Evolutionary conservation across 129 eudicot species (phyloP).

Genomic region (Artemisia annua): DNA sequence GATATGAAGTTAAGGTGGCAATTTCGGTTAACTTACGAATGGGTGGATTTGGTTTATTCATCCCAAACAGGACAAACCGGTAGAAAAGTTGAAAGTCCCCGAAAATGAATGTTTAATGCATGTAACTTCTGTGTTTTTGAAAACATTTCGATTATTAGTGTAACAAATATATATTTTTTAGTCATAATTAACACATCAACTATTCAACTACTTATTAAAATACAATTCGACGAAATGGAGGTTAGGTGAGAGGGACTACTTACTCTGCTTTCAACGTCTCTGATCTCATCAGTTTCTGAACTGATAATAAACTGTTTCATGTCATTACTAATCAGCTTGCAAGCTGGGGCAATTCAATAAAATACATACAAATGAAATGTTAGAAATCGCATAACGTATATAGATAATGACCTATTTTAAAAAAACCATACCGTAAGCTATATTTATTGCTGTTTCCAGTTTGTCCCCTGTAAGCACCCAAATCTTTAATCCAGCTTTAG

Average conservation of each 20-base stretch:
- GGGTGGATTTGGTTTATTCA: neutral
- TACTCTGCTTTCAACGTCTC: slow-evolving; percentile 87
- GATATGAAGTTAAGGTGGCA: slow-evolving; percentile 14
- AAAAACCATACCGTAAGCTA: slow-evolving; percentile 69
- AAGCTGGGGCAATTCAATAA: slow-evolving; percentile 52
- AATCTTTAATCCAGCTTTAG: no score
- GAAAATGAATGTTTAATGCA: neutral
- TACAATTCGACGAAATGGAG: neutral
- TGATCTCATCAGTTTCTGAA: slow-evolving; percentile 87
- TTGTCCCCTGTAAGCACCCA: no score
- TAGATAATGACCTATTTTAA: neutral
- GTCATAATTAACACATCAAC: neutral
- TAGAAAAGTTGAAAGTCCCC: neutral
- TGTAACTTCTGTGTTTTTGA: neutral
- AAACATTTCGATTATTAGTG: neutral
- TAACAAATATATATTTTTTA: neutral
- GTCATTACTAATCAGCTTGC: slow-evolving; percentile 85
- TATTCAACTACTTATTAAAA: neutral
- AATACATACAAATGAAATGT: slow-evolving; percentile 10
- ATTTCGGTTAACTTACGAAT: neutral
- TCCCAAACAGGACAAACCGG: neutral
- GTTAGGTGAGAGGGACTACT: slow-evolving; percentile 16
- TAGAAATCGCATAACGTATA: neutral
- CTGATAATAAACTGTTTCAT: slow-evolving; percentile 92
- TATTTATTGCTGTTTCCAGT: no score